Evolutionary conservation across 129 eudicot genomes (phyloP).

Genomic region (Cynara cardunculus): DNA sequence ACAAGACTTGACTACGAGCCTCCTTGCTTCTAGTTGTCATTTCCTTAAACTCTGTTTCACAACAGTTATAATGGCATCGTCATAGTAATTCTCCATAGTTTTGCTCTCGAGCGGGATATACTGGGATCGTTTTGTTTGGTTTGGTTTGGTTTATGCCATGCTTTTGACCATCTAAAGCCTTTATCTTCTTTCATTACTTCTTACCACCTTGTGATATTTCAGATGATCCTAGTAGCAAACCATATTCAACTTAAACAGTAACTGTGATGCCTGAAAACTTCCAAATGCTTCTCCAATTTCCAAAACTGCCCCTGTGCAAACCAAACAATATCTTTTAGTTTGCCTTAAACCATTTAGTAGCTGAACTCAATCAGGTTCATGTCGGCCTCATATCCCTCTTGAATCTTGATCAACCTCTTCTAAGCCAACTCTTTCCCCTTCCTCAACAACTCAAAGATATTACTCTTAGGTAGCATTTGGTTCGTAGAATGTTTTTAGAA

Average conservation of each 20-base stretch:
- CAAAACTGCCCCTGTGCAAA: conserved; percentile 47
- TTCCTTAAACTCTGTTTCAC: too few relatives aligned
- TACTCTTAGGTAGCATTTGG: conserved; percentile 7
- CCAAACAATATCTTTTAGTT: conserved; percentile 54
- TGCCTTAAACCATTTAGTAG: conserved; percentile 50
- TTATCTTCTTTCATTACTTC: too few relatives aligned
- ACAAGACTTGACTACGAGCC: too few relatives aligned
- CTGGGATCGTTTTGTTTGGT: too few relatives aligned
- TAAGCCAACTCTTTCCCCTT: conserved; percentile 39
- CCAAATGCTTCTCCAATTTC: conserved; percentile 61
- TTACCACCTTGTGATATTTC: neutral
- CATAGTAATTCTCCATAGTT: too few relatives aligned
- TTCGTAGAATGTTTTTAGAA: neutral
- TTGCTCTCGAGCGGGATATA: too few relatives aligned
- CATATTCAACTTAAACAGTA: neutral
- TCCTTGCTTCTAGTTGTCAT: too few relatives aligned
- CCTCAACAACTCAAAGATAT: conserved; percentile 41
- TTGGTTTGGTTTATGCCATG: too few relatives aligned
- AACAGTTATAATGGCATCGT: too few relatives aligned
- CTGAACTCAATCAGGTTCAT: too few relatives aligned
- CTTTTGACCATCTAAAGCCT: too few relatives aligned
- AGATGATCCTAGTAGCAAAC: neutral
- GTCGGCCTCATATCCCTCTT: conserved; percentile 12
- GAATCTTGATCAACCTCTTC: conserved; percentile 31
- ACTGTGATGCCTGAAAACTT: conserved; percentile 31